A percentile compares a stretch with the other conserved stretches of the same genome.
phyloP scores from a whole-genome alignment of 73 alveolate species.

The Paramecium pentaurelia region DNA sequence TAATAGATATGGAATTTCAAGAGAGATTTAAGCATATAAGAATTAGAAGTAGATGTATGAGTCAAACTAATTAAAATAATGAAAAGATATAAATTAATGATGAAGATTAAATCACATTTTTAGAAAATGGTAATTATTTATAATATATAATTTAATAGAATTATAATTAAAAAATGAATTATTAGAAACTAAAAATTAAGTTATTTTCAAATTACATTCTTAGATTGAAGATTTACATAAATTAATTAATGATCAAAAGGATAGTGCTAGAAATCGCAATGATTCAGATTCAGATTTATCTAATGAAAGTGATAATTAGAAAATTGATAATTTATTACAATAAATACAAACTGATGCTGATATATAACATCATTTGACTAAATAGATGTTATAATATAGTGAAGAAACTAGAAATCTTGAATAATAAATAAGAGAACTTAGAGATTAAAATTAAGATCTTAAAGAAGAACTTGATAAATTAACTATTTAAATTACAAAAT shows the following conservation, averaged over 20 bases:
- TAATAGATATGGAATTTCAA: neutral
- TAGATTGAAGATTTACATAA: neutral
- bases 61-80: neutral
- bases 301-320: neutral
- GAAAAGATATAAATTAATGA: neutral
- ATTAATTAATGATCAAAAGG: neutral
- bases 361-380: neutral
- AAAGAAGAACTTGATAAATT: neutral
- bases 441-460: neutral
- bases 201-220: neutral
- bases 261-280: neutral
- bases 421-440: neutral
- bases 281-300: neutral
- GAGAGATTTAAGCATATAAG: neutral
- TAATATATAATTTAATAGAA: neutral
- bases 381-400: neutral
- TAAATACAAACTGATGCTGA: neutral
- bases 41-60: slow-evolving; percentile 3
- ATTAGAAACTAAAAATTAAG: neutral
- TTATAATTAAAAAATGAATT: neutral
- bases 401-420: neutral
- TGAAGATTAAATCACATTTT: neutral
- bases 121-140: neutral
- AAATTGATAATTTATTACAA: neutral
- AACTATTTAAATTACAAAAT: neutral